A percentile compares a stretch with the other conserved stretches of the same genome.
phyloP scores from a whole-genome alignment of 345 rosid genomes.

The Triadica sebifera region DNA sequence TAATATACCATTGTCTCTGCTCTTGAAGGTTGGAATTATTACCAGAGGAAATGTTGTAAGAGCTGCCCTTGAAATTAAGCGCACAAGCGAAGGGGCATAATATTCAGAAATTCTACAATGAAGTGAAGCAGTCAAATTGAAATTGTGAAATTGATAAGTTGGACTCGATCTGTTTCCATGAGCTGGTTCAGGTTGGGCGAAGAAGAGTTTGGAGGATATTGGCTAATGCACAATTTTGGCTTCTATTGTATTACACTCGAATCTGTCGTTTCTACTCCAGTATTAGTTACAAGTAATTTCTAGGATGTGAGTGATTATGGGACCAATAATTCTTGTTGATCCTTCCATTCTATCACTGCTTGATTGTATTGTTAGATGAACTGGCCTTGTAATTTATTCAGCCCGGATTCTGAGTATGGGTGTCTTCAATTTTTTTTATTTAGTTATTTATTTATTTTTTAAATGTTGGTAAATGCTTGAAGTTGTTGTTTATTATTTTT shows the following conservation, averaged over 20 bases:
- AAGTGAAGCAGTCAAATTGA: slow-evolving; percentile 7
- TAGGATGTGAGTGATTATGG: neutral
- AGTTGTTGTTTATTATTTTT: no score
- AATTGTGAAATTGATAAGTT: neutral
- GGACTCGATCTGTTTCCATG: neutral
- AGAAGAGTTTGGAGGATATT: slow-evolving; percentile 9
- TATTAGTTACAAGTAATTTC: neutral
- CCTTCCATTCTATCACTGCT: neutral
- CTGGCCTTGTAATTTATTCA: neutral
- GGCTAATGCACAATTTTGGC: slow-evolving; percentile 24
- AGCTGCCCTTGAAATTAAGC: slow-evolving; percentile 88
- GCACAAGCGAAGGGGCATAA: slow-evolving; percentile 35
- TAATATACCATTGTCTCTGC: neutral
- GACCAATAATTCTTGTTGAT: neutral
- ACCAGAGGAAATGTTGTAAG: slow-evolving; percentile 95
- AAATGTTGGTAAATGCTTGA: no score
- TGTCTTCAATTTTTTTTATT: no score
- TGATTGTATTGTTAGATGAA: neutral
- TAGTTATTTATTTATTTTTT: no score
- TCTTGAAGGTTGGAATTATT: slow-evolving; percentile 77
- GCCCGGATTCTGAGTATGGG: neutral
- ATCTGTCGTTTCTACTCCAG: neutral
- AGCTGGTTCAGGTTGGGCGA: slow-evolving; percentile 3
- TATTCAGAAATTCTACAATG: neutral
- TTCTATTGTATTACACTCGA: neutral